Conservation (phyloP, 2,329 filamentous ascomycete species). For the Hymenoscyphus fructigenus region DNA sequence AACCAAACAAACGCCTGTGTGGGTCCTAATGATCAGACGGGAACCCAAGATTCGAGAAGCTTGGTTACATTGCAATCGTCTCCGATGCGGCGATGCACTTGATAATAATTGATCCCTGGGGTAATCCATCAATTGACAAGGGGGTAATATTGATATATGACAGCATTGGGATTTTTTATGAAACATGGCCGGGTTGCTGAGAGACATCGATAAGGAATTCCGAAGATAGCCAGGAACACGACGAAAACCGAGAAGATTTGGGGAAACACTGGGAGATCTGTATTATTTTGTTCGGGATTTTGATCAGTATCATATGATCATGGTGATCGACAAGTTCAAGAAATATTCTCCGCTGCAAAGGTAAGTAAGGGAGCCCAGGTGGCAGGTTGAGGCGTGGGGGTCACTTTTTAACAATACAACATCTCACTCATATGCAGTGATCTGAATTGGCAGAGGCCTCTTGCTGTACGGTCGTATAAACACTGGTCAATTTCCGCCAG, state of each 20-base stretch:
- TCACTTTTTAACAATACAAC: background rate
- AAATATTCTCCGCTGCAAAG: background rate
- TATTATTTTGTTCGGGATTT: background rate
- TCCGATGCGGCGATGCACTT: background rate
- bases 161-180: background rate
- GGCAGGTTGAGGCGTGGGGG: background rate
- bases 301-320: background rate
- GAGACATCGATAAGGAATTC: conserved; percentile 1
- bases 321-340: background rate
- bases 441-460: background rate
- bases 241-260: background rate
- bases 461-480: background rate
- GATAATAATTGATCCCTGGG: background rate
- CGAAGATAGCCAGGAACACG: background rate
- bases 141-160: background rate
- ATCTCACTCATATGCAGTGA: background rate
- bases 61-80: conserved; percentile 2
- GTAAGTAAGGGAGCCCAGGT: background rate
- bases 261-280: background rate
- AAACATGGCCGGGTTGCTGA: background rate
- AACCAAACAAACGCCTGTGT: background rate
- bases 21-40: background rate
- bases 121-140: conserved; percentile 1
- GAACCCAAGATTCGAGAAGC: background rate
- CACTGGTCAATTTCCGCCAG: background rate